These are phyloP conservation scores for Wallacemonas rigidus DNA, from an alignment of 208 protist species.

Conservation along the genomic window DNA sequence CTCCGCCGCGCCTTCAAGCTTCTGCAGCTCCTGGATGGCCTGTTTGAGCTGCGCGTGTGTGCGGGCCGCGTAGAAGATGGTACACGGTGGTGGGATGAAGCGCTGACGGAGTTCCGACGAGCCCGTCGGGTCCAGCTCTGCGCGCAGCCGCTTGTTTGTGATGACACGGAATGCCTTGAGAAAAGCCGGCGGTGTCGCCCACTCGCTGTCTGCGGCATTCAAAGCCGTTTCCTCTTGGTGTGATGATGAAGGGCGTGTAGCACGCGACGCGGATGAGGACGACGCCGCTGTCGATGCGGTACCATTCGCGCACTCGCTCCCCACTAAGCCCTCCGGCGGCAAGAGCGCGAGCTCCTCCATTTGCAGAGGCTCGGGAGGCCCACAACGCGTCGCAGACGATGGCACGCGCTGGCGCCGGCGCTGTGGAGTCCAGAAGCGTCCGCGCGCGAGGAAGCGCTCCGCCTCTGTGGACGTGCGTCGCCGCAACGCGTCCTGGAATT, in stretches of 20 bases:
- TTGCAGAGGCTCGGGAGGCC: not conserved
- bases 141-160: conserved; percentile 40
- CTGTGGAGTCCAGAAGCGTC: conserved; percentile 61
- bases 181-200: conserved; percentile 40
- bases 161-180: conserved; percentile 61
- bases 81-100: conserved; percentile 57
- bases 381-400: not conserved
- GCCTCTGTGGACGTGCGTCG: conserved; percentile 94
- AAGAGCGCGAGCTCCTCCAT: not conserved
- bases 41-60: conserved; percentile 98
- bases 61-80: conserved; percentile 94
- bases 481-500: conserved; percentile 84
- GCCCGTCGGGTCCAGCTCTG: conserved; percentile 44
- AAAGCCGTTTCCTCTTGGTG: not conserved
- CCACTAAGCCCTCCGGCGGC: too few species aligned
- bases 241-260: not conserved
- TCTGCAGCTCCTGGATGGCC: conserved; percentile 91
- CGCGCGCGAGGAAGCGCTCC: conserved; percentile 81
- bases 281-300: too few species aligned
- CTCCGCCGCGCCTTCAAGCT: conserved; percentile 44
- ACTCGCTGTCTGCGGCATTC: conserved; percentile 24
- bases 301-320: too few species aligned
- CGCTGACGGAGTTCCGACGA: conserved; percentile 60
- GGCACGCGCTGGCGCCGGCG: conserved; percentile 8
- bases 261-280: too few species aligned